phyloP scores from a whole-genome alignment of 257 asterid species.

The Cordia subcordata region DNA sequence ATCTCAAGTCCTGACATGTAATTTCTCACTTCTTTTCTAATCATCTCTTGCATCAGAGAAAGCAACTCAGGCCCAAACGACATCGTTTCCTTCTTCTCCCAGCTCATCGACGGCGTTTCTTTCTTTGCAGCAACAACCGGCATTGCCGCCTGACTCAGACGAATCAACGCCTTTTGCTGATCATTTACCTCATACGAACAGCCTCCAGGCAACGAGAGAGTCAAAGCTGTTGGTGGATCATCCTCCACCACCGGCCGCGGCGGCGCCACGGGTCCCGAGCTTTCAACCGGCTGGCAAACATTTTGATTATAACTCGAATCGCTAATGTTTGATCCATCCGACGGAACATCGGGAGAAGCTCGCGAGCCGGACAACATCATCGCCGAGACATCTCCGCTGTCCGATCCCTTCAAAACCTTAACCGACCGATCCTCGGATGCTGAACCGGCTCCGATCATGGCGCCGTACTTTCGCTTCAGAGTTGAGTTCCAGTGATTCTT shows the following conservation, averaged over 20 bases:
- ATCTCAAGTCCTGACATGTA: constrained; percentile 14
- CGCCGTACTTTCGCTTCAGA: constrained; percentile 17
- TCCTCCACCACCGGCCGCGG: constrained; percentile 6
- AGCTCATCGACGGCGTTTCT: too few relatives aligned
- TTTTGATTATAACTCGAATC: constrained; percentile 9
- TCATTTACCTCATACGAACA: neutral
- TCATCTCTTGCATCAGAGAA: constrained; percentile 27
- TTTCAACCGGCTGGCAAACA: neutral
- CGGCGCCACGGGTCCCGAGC: neutral
- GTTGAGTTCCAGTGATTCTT: constrained; percentile 15
- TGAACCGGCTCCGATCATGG: constrained; percentile 7
- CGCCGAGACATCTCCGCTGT: constrained; percentile 31
- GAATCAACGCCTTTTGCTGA: neutral
- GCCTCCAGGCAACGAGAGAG: constrained; percentile 34
- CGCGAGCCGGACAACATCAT: constrained; percentile 7
- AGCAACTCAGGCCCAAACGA: constrained; percentile 24
- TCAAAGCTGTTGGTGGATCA: constrained; percentile 32
- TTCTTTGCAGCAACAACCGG: constrained; percentile 1
- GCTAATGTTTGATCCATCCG: constrained; percentile 16
- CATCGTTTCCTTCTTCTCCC: constrained; percentile 6
- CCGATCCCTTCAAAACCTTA: constrained; percentile 23
- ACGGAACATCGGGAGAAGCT: constrained; percentile 14
- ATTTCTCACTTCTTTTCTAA: constrained; percentile 37
- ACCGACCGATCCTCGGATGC: constrained; percentile 17
- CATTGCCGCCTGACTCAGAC: constrained; percentile 2